phyloP scores from a whole-genome alignment of 257 asterid genomes.

The Nemophila menziesii region DNA sequence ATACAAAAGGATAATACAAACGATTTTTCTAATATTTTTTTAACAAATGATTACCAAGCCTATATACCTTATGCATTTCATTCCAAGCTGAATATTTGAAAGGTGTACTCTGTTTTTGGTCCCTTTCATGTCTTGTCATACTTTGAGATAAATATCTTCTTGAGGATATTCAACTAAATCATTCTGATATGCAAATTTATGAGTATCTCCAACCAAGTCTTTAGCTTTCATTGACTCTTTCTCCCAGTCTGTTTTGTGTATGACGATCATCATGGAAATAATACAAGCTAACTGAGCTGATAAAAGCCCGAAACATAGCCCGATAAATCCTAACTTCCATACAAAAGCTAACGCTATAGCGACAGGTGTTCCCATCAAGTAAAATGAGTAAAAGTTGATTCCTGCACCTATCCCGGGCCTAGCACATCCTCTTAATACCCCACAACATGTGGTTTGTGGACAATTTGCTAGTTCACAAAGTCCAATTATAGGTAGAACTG shows the following conservation, averaged over 20 bases:
- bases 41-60: neutral
- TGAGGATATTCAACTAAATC: slow-evolving; percentile 37
- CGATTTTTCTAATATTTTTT: neutral
- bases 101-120: slow-evolving; percentile 6
- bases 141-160: slow-evolving; percentile 22
- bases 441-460: slow-evolving; percentile 89
- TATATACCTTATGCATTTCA: neutral
- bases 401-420: slow-evolving; percentile 69
- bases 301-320: slow-evolving; percentile 86
- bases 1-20: neutral
- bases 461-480: slow-evolving; percentile 92
- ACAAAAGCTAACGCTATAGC: slow-evolving; percentile 62
- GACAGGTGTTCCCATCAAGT: slow-evolving; percentile 77
- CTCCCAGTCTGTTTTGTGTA: slow-evolving; percentile 69
- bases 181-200: slow-evolving; percentile 27
- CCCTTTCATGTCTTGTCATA: slow-evolving; percentile 16
- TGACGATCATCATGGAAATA: slow-evolving; percentile 49
- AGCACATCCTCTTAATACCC: slow-evolving; percentile 82
- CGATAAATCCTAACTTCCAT: slow-evolving; percentile 58
- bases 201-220: slow-evolving; percentile 50
- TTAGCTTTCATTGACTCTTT: slow-evolving; percentile 56
- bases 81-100: neutral
- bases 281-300: slow-evolving; percentile 80
- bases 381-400: slow-evolving; percentile 73
- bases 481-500: slow-evolving; percentile 72